A percentile compares a stretch with the other conserved stretches of the same genome.
Evolutionary conservation across 2,329 filamentous ascomycete genomes (phyloP).

Genomic region (Nemania sp.): DNA sequence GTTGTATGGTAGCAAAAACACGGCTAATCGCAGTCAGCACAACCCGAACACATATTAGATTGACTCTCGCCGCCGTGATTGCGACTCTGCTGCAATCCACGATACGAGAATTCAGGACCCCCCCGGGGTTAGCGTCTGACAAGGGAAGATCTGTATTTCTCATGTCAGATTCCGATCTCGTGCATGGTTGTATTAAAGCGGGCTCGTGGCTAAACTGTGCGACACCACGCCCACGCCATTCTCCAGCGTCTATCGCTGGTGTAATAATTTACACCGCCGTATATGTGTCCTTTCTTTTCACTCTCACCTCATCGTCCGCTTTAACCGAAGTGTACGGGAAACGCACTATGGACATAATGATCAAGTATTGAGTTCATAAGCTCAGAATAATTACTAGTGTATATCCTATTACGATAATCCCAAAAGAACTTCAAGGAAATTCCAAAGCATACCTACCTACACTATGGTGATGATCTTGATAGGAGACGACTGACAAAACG

Average conservation of each 20-base stretch:
- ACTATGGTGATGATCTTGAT: no score
- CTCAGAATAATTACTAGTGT: no score
- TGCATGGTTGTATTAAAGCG: slow-evolving; percentile 27
- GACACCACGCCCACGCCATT: slow-evolving; percentile 13
- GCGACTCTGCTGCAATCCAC: slow-evolving; percentile 6
- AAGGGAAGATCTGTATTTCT: slow-evolving; percentile 30
- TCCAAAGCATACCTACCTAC: no score
- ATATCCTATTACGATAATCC: not conserved
- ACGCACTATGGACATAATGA: no score
- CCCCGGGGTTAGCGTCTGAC: slow-evolving; percentile 17
- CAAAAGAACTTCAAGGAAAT: no score
- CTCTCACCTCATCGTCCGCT: not conserved
- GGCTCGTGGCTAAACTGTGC: slow-evolving; percentile 26
- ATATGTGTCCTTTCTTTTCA: slow-evolving; percentile 1
- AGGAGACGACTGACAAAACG: slow-evolving; percentile 3
- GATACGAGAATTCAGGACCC: slow-evolving; percentile 19
- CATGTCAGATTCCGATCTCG: slow-evolving; percentile 34
- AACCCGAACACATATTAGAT: slow-evolving; percentile 17
- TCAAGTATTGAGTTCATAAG: no score
- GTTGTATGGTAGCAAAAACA: slow-evolving; percentile 5
- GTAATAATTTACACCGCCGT: no score
- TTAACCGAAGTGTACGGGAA: slow-evolving; percentile 6
- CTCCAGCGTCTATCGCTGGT: not conserved
- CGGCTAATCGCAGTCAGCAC: slow-evolving; percentile 22
- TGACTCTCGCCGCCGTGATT: slow-evolving; percentile 12